Base-by-base conservation (phyloP, 352 stramenopile species). In the Aphanomyces cochlioides region DNA sequence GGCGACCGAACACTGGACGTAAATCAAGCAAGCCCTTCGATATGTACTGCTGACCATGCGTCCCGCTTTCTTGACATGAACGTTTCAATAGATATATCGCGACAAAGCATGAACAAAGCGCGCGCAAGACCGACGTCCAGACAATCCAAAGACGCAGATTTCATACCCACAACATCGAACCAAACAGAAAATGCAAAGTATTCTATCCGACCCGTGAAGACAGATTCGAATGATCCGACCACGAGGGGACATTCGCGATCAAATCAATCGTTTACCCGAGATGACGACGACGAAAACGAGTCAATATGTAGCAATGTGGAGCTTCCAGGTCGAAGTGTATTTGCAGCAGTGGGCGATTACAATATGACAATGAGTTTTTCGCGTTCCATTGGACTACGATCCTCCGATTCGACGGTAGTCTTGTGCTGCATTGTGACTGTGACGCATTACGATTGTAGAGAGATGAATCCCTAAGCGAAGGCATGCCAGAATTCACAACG, bases 401-500 rank as follows among this genome's bases (percentile, higher is more conserved):
- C 54, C 6, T 61, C 54, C 54, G 28, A 61, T 12, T 61, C 54
- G 54, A 37, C 21, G 8, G 19, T 37, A 58, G 7, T 36, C 6
- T 12, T 28, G 28, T 28, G 28, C 28, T 28, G 28, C 28, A 7
- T 37, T 39, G 54, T 37, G 15, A n/a, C 39, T 37, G 54, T 39
- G 28, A 28, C 7, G 39, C 19, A 41, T 10, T 41, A 13, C 43
- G 10, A 12, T n/a, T 2, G 43, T 50, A 50, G 43, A n/a, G 10
- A n/a, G 17, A 50, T 50, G 43, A 50, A n/a, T 50, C 10, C 43
- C 43, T n/a, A n/a, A 50, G 43, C 43, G 43, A 50, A 50, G 43
- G 43, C 54, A 61, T 61, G 54, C 54, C 54, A 7, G 54, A 61
- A 37, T 61, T 61, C 28, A 61, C 54, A 12, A 61, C 54, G 13